phyloP scores from a whole-genome alignment of 768 basidiomycete species.

The Collybiopsis luxurians region DNA sequence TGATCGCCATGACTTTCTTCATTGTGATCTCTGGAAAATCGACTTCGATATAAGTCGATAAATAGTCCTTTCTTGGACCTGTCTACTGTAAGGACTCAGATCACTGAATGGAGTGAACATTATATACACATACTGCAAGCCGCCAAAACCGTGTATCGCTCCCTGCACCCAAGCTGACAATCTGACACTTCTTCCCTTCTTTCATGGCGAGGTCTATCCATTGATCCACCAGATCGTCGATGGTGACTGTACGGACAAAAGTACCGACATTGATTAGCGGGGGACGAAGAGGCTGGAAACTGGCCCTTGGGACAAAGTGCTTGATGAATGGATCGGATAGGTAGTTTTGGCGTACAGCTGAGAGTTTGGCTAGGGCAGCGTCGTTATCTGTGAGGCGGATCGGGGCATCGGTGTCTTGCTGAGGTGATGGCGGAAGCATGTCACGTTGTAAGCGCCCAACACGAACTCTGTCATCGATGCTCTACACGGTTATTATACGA shows the following conservation, averaged over 20 bases:
- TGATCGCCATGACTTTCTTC: conserved; percentile 80
- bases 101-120: neutral
- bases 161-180: conserved; percentile 93
- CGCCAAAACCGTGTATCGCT: conserved; percentile 97
- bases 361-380: conserved; percentile 79
- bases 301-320: conserved; percentile 64
- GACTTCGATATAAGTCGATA: conserved; percentile 77
- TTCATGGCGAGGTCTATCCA: conserved; percentile 52
- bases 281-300: conserved; percentile 59
- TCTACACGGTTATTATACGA: too few species aligned
- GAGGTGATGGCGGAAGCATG: conserved; percentile 22
- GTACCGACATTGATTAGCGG: conserved; percentile 97
- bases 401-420: conserved; percentile 51
- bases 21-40: conserved; percentile 87
- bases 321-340: conserved; percentile 72
- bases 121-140: conserved; percentile 58
- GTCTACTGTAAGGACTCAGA: conserved; percentile 41
- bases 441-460: too few species aligned
- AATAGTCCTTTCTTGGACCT: conserved; percentile 42
- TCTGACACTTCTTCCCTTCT: conserved; percentile 61
- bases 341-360: conserved; percentile 83
- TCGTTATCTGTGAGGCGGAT: conserved; percentile 81
- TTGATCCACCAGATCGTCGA: conserved; percentile 71
- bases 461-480: neutral
- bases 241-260: conserved; percentile 74